Evolutionary conservation across 2,329 filamentous ascomycete genomes (phyloP), one percentile per base, ranked within the genome.

Genomic region (Emmonsia crescens): DNA sequence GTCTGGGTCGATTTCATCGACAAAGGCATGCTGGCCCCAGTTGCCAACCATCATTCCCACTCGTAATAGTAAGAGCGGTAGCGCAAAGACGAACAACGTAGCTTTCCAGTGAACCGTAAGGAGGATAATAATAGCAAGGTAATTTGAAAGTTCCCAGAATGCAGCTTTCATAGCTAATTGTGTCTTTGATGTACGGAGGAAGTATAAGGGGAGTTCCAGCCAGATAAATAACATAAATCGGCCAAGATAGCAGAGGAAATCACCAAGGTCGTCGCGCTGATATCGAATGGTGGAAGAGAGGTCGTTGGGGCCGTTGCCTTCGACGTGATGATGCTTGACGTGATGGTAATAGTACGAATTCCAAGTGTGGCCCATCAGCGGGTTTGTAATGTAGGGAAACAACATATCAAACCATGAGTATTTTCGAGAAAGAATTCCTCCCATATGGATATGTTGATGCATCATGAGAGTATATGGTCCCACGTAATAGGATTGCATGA

Each of bases 331-430:
- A 70, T 91, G 88, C 77, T 93, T 93, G 70, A 92, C 88, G 69
- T 93, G 89, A 70, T 93, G 89, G 70, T 91, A 92, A 72, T 83
- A 93, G 75, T 93, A 93, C 1, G 86, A 87, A 75, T 93, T 90
- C 88, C 88, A 91, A 0, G 89, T 91, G 69, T 93, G 89, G 12
- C 89, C 89, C 83, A 91, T 88, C 61, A 93, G 74, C 0, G 89
- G 89, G 66, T 91, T 87, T 12, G 84, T 77, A 48, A 92, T 73
- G 70, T 91, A 93, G 0, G 89, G 89, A 67, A 91, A 92, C 1
- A 80, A 59, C 5, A 74, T 70, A 69, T 93, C 89, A 62, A 92
- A 73, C 36, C 80, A 68, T 40, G 76, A 74, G 60, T 81, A 83
- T 8, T 75, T 71, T 67, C 82, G 83, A 29, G 78, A 74, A 42